These are phyloP conservation scores for Henckelia pumila DNA, from an alignment of 257 asterid species.

Conservation along the genomic window DNA sequence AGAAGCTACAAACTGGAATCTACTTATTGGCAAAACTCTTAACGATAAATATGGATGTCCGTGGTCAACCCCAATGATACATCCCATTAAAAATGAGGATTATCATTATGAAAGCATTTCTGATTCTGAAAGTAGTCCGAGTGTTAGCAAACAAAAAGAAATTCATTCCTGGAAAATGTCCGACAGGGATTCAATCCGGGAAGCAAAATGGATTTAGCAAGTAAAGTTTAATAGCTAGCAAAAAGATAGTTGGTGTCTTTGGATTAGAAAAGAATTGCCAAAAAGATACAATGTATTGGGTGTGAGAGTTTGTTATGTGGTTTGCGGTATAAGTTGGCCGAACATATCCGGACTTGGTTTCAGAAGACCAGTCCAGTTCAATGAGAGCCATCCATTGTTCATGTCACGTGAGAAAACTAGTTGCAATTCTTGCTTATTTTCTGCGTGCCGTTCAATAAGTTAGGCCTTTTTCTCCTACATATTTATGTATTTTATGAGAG, in stretches of 20 bases:
- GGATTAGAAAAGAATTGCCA: constrained; percentile 69
- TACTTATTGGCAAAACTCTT: constrained; percentile 63
- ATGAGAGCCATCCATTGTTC: too few species aligned
- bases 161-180: constrained; percentile 28
- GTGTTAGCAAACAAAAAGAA: constrained; percentile 13
- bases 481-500: too few species aligned
- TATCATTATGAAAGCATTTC: constrained; percentile 26
- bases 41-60: constrained; percentile 69
- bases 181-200: constrained; percentile 15
- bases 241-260: constrained; percentile 93
- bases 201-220: constrained; percentile 16
- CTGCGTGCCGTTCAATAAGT: too few species aligned
- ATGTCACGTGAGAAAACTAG: too few species aligned
- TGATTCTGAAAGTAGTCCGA: not conserved
- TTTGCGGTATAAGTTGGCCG: constrained; percentile 57
- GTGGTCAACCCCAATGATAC: constrained; percentile 62
- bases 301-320: constrained; percentile 74
- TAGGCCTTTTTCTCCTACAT: too few species aligned
- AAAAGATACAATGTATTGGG: constrained; percentile 46
- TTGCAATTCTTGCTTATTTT: too few species aligned
- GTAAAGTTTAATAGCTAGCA: constrained; percentile 76
- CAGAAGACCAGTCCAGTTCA: constrained; percentile 30
- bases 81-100: constrained; percentile 57
- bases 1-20: constrained; percentile 84
- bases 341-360: constrained; percentile 45